Evolutionary conservation across 176 grass and related monocot species (phyloP), one percentile per base, ranked within the genome.

Genomic region (Zoysia japonica): DNA sequence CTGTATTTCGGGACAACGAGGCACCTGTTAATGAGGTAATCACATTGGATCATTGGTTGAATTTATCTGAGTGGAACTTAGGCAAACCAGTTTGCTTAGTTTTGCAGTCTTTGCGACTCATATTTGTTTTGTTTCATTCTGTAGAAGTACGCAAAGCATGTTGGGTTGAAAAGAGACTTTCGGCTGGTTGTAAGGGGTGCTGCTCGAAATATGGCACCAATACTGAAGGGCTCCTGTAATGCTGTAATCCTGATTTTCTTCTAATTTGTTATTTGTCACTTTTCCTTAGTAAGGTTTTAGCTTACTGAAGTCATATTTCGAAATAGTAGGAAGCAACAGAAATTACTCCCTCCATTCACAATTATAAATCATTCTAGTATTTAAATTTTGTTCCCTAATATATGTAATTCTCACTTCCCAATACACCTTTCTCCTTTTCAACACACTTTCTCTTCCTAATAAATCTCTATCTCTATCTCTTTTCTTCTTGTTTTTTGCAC

Each of bases 181-280:
- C 89, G 90, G 65, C 75, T 98, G 75, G 96, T 98, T 78, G 96
- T 98, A 46, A 92, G 96, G 84, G 96, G 96, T 41, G 90, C 86
- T 85, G 96, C 96, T 89, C 86, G 90, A 47, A 98, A 98, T 80
- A 98, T 98, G 96, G 96, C 68, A 78, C 75, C 78, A 74, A 93
- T 98, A 90, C 80, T 98, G 45, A 98, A 94, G 85, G 92, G 96
- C 81, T 98, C 92, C 65, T 93, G 94, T 97, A 97, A 94, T 93
- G 48, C 67, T 90, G 65, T 84, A 74, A 88, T 79, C 73, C 65
- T 85, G 70, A 68, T 82, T 70, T 75, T 81, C 70, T 83, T 79
- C 38, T 59, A 79, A 5, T 78, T 61, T 46, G 70, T 72, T 20
- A 8, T 44, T 44, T 68, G 11, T 55, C 48, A 46, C 65, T 72